A percentile compares a stretch with the other conserved stretches of the same genome.
Conservation (phyloP, 192 early-diverging fungal genomes). For the Mortierella claussenii region DNA sequence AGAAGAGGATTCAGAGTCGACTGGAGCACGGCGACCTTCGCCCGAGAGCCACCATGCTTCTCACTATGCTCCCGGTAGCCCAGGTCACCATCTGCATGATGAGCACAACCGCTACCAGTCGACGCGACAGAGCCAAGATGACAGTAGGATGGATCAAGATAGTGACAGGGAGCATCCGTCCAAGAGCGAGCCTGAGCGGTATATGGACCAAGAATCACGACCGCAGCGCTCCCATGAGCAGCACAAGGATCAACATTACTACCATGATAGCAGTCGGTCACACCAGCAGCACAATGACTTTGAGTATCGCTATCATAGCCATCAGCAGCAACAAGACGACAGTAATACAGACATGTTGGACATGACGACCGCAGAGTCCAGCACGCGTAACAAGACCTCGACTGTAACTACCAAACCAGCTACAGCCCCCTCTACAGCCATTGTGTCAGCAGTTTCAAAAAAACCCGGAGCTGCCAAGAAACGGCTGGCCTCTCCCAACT, state of each 20-base stretch:
- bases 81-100: conserved; percentile 6
- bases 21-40: neutral
- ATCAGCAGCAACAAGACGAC: conserved; percentile 8
- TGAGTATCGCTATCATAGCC: neutral
- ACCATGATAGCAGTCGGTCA: neutral
- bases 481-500: conserved; percentile 23
- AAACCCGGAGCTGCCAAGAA: conserved; percentile 12
- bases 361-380: conserved; percentile 1
- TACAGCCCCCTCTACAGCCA: neutral
- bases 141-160: no score
- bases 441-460: no score
- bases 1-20: conserved; percentile 25
- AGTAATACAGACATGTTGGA: conserved; percentile 29
- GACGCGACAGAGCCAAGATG: no score
- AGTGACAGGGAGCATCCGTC: no score
- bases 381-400: neutral
- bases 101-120: no score
- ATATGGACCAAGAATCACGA: neutral
- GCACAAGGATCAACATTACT: neutral
- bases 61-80: neutral
- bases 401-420: neutral
- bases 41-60: conserved; percentile 2
- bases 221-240: neutral
- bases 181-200: neutral
- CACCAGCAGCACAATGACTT: neutral